phyloP scores from a whole-genome alignment of 192 early-diverging fungal genomes.

The Backusella parvicylindrica region DNA sequence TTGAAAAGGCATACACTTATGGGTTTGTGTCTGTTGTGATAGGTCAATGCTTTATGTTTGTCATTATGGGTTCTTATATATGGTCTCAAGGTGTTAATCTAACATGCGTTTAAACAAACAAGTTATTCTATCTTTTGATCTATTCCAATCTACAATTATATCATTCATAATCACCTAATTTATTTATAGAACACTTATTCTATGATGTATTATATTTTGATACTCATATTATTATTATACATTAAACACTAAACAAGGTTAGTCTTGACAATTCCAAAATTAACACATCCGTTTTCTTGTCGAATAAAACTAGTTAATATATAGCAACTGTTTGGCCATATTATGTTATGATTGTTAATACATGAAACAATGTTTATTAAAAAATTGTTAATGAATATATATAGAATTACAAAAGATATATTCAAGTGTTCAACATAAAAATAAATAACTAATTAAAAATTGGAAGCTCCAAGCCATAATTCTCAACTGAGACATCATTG shows the following conservation, averaged over 20 bases:
- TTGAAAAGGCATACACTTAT: constrained; percentile 34
- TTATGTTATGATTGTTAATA: too few species aligned
- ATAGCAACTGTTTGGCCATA: too few species aligned
- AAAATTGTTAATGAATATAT: too few species aligned
- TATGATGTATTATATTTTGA: too few species aligned
- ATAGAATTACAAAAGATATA: not conserved
- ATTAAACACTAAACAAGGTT: too few species aligned
- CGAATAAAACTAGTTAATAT: too few species aligned
- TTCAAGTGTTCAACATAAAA: not conserved
- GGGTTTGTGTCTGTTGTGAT: constrained; percentile 29
- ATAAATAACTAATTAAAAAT: constrained; percentile 36
- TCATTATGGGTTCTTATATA: constrained; percentile 40
- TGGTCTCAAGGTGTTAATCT: constrained; percentile 34
- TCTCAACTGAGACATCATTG: constrained; percentile 36
- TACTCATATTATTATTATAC: too few species aligned
- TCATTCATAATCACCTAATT: too few species aligned
- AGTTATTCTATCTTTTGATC: not conserved
- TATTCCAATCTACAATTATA: not conserved
- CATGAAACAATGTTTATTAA: too few species aligned
- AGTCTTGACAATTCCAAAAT: too few species aligned
- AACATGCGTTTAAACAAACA: not conserved
- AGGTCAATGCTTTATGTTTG: constrained; percentile 35
- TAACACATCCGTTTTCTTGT: too few species aligned
- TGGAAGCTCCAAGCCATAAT: constrained; percentile 38
- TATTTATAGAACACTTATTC: too few species aligned